Evolutionary conservation across 108 stramenopile genomes (phyloP).

Genomic region (Hondaea fermentalgiana): DNA sequence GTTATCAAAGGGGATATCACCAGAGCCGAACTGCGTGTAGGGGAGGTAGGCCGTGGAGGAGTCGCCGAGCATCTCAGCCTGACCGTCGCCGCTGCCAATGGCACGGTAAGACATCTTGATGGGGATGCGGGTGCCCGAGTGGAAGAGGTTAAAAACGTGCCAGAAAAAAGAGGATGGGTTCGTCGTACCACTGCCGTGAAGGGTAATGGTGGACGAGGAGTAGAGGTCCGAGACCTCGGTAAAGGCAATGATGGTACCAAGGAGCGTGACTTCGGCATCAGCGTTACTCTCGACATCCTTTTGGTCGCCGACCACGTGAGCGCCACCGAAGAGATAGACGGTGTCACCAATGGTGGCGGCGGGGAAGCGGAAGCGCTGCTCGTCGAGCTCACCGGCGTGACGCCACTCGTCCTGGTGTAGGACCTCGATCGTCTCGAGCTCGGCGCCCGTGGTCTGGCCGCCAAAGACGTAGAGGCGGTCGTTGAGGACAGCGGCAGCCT

Average conservation of each 20-base stretch:
- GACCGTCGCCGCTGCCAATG: constrained; percentile 68
- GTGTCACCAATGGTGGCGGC: background rate
- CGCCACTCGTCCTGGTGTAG: background rate
- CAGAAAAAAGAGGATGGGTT: constrained; percentile 75
- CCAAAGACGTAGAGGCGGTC: background rate
- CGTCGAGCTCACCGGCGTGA: background rate
- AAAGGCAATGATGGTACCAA: background rate
- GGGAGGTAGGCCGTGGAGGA: constrained; percentile 25
- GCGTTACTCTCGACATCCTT: background rate
- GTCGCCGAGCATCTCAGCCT: constrained; percentile 61
- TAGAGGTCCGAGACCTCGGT: background rate
- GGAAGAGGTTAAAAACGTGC: constrained; percentile 57
- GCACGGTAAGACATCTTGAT: constrained; percentile 69
- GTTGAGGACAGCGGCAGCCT: background rate
- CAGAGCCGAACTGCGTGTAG: constrained; percentile 62
- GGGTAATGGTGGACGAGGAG: constrained; percentile 1
- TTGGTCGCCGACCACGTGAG: background rate
- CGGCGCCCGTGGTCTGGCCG: background rate
- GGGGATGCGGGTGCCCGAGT: constrained; percentile 53
- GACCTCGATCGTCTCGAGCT: background rate
- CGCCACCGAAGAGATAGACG: background rate
- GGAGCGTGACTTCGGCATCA: background rate
- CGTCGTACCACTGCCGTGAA: constrained; percentile 74
- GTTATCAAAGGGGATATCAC: constrained; percentile 62
- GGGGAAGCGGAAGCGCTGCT: background rate